Evolutionary conservation across 345 rosid species (phyloP).

Genomic region (Populus pruinosa): DNA sequence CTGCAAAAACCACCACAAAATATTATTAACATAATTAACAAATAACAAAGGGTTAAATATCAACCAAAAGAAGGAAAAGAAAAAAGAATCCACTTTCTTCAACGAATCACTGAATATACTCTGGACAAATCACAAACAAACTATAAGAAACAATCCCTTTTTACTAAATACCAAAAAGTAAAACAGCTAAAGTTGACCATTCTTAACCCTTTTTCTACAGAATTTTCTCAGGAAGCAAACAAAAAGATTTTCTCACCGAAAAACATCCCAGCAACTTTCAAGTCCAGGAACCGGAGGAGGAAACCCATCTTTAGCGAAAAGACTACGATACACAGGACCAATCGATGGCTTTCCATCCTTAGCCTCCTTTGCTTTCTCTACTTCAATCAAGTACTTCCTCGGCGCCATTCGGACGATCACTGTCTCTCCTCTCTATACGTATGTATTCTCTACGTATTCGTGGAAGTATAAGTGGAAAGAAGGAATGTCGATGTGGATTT

Average conservation of each 20-base stretch:
- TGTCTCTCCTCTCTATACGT: not conserved
- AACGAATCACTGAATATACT: not conserved
- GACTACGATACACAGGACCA: slow-evolving; percentile 87
- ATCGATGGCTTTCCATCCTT: slow-evolving; percentile 61
- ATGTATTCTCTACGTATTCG: not conserved
- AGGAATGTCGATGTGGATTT: not conserved
- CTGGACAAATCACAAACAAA: not conserved
- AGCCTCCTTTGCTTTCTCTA: slow-evolving; percentile 67
- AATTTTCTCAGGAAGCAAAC: slow-evolving; percentile 2
- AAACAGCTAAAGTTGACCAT: not conserved
- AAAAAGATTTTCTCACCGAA: slow-evolving; percentile 50
- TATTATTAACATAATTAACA: not conserved
- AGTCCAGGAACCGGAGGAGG: slow-evolving; percentile 69
- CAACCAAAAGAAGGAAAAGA: not conserved
- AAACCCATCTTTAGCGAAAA: slow-evolving; percentile 68
- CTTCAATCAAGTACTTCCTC: slow-evolving; percentile 59
- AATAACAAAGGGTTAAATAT: not conserved
- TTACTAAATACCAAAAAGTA: not conserved
- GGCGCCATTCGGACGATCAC: slow-evolving; percentile 23
- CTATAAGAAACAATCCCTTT: not conserved
- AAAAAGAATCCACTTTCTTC: not conserved
- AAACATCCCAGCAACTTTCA: slow-evolving; percentile 93
- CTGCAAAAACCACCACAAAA: slow-evolving; percentile 36
- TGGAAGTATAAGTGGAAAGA: not conserved
- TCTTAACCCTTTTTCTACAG: not conserved